Evolutionary conservation across 352 stramenopile genomes (phyloP).

Genomic region (Bremia lactucae): DNA sequence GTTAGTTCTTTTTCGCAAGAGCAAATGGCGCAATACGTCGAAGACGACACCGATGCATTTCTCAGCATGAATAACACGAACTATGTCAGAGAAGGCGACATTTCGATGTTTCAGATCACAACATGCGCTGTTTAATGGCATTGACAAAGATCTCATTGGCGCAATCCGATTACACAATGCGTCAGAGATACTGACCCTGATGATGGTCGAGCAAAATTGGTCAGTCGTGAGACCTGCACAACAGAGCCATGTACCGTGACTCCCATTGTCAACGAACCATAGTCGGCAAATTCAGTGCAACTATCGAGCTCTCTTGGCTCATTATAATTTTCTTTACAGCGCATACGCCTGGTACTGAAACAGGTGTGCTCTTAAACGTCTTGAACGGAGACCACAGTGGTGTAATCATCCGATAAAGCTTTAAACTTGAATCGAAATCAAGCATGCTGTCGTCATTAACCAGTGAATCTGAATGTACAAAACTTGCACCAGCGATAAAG

Average conservation of each 20-base stretch:
- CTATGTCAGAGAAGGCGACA: constrained; percentile 85
- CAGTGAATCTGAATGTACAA: constrained; percentile 88
- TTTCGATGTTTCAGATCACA: constrained; percentile 84
- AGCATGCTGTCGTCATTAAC: constrained; percentile 33
- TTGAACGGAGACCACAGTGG: constrained; percentile 46
- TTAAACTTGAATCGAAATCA: constrained; percentile 35
- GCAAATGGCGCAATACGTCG: constrained; percentile 86
- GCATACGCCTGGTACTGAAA: constrained; percentile 13
- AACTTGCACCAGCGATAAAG: constrained; percentile 87
- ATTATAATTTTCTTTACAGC: constrained; percentile 17
- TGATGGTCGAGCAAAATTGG: constrained; percentile 70
- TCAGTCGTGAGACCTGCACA: constrained; percentile 87
- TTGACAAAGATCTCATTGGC: constrained; percentile 63
- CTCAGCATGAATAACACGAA: constrained; percentile 61
- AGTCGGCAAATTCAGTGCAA: constrained; percentile 31
- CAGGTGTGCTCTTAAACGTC: constrained; percentile 56
- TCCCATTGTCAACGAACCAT: constrained; percentile 26
- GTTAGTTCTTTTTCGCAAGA: constrained; percentile 77
- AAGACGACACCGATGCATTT: constrained; percentile 68
- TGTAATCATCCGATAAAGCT: constrained; percentile 75
- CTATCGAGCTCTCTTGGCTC: constrained; percentile 27
- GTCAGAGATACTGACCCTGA: constrained; percentile 90
- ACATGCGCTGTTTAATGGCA: constrained; percentile 86
- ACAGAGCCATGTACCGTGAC: constrained; percentile 18
- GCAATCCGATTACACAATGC: constrained; percentile 56